Conservation (phyloP, 352 stramenopile species). For the Globisporangium nunn region DNA sequence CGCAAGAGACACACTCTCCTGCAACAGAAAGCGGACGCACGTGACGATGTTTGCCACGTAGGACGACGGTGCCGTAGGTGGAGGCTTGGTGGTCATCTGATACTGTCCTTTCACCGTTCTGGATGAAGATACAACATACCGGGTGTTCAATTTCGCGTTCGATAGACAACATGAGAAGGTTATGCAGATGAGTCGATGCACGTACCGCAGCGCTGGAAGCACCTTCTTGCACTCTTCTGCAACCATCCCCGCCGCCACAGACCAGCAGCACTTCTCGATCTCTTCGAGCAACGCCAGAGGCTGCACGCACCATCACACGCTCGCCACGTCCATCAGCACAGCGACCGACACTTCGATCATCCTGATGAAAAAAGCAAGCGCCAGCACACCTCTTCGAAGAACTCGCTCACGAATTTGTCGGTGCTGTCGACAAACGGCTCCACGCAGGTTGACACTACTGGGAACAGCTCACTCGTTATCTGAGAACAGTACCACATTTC, state of each 20-base stretch:
- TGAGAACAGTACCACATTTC: conserved; percentile 8
- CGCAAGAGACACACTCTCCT: too few relatives aligned
- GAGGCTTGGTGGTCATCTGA: conserved; percentile 86
- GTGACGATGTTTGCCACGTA: conserved; percentile 73
- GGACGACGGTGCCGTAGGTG: conserved; percentile 54
- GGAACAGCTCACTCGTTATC: conserved; percentile 45
- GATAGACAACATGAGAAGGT: background rate
- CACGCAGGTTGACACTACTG: conserved; percentile 25
- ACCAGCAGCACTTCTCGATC: conserved; percentile 63
- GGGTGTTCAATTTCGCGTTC: background rate
- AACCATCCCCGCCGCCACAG: conserved; percentile 43
- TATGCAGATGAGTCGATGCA: background rate
- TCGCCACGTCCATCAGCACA: background rate
- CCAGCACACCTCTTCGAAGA: conserved; percentile 31
- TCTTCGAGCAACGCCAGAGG: conserved; percentile 26
- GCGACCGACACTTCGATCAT: background rate
- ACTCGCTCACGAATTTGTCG: conserved; percentile 35
- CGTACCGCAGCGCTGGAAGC: conserved; percentile 69
- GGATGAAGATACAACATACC: conserved; percentile 2
- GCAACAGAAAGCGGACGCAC: background rate
- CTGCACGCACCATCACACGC: conserved; percentile 14
- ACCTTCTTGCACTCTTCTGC: conserved; percentile 84
- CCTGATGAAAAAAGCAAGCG: background rate
- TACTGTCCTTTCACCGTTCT: conserved; percentile 86
- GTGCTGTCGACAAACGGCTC: conserved; percentile 37